A percentile compares a stretch with the other conserved stretches of the same genome.
These are phyloP conservation scores for Saccharomycopsis crataegensis DNA, from an alignment of 1,139 yeast genomes.

Conservation along the genomic window DNA sequence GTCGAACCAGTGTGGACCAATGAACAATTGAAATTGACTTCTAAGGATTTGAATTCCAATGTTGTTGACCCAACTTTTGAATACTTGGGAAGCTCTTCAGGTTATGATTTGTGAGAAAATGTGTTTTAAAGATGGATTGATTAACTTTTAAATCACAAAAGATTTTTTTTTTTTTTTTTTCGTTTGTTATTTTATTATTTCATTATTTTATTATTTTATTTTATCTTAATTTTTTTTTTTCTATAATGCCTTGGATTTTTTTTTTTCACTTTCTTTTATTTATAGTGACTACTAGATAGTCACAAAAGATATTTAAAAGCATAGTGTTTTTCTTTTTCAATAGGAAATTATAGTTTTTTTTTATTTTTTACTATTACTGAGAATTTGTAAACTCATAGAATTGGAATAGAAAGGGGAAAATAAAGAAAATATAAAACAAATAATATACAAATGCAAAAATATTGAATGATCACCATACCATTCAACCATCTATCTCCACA, in stretches of 20 bases:
- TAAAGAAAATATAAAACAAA: neutral
- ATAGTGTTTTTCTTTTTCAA: too few relatives aligned
- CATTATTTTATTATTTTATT: neutral
- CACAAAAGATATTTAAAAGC: too few relatives aligned
- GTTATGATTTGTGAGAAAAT: slow-evolving; percentile 26
- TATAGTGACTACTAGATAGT: neutral
- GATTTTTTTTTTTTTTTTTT: neutral
- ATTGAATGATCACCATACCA: neutral
- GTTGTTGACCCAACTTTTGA: slow-evolving; percentile 53
- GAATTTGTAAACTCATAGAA: neutral
- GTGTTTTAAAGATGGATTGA: neutral
- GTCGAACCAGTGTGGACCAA: slow-evolving; percentile 74
- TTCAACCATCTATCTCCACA: neutral
- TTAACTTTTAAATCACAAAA: neutral
- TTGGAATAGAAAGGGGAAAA: neutral
- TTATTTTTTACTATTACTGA: neutral
- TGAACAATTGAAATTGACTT: slow-evolving; percentile 57
- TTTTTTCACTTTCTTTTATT: neutral
- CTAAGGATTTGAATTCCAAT: slow-evolving; percentile 56
- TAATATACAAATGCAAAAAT: neutral
- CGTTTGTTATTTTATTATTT: neutral
- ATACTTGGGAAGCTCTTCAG: slow-evolving; percentile 64
- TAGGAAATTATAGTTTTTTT: neutral
- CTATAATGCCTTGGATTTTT: neutral
- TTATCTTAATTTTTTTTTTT: neutral